Percentiles rank a stretch among this genome's conserved stretches.
Conservation (phyloP, 2,329 filamentous ascomycete species). For the Endoconidiophora polonica region DNA sequence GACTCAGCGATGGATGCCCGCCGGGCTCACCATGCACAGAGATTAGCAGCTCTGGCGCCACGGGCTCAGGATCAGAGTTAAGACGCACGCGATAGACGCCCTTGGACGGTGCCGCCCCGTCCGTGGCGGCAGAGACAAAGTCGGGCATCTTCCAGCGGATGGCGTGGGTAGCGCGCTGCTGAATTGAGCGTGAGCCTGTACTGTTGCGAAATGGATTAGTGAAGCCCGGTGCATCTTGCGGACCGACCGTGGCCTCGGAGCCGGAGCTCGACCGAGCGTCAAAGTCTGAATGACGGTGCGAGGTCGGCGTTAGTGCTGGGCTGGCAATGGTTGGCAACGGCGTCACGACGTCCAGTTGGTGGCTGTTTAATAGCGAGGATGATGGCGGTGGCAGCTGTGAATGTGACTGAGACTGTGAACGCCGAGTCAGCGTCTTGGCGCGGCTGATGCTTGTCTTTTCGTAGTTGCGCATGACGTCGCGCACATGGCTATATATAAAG, state of each 20-base stretch:
- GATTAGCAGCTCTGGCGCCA: slow-evolving; percentile 8
- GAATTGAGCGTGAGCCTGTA: neutral
- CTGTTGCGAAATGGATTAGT: slow-evolving; percentile 2
- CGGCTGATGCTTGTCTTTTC: slow-evolving; percentile 9
- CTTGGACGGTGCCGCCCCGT: neutral
- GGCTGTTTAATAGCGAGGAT: neutral
- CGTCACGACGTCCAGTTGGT: slow-evolving; percentile 15
- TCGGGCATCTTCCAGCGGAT: slow-evolving; percentile 11
- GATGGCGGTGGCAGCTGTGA: too few species aligned
- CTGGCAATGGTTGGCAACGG: slow-evolving; percentile 20
- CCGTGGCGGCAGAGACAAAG: neutral
- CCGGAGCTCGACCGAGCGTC: neutral
- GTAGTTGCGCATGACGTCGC: slow-evolving; percentile 14
- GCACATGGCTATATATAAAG: slow-evolving; percentile 54
- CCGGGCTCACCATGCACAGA: neutral
- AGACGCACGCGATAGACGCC: slow-evolving; percentile 5
- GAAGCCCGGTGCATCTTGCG: neutral
- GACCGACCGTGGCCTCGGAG: slow-evolving; percentile 1
- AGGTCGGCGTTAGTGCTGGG: slow-evolving; percentile 20
- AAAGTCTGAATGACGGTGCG: slow-evolving; percentile 13
- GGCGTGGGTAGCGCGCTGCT: slow-evolving; percentile 1
- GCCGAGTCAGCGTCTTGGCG: neutral
- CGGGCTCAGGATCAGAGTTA: slow-evolving; percentile 9
- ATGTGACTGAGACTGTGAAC: too few species aligned
- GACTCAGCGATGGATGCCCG: neutral